Conservation (phyloP, 1,284 basidiomycete genomes). For the Ceratobasidium sp. region DNA sequence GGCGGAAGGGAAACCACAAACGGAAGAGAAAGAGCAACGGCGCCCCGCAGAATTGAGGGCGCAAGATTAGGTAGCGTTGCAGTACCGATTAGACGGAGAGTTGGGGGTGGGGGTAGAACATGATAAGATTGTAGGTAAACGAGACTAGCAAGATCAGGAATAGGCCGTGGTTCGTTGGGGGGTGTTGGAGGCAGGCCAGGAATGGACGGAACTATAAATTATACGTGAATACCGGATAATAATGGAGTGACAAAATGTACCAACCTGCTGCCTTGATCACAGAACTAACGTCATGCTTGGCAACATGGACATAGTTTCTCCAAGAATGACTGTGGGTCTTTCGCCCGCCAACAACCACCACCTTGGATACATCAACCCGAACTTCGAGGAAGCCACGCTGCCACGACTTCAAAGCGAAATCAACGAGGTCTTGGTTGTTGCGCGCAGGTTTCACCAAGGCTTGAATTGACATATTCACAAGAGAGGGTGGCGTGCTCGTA, state of each 20-base stretch:
- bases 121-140: slow-evolving; percentile 27
- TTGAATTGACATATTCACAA: not conserved
- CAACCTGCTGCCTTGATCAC: not conserved
- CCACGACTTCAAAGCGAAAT: slow-evolving; percentile 14
- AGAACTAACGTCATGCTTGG: slow-evolving; percentile 6
- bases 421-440: slow-evolving; percentile 13
- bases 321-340: not conserved
- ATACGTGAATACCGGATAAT: not conserved
- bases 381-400: not conserved
- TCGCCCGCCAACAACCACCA: not conserved
- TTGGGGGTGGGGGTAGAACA: slow-evolving; percentile 34
- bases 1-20: slow-evolving; percentile 36
- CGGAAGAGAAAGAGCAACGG: slow-evolving; percentile 13
- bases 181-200: slow-evolving; percentile 20
- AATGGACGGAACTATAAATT: slow-evolving; percentile 22
- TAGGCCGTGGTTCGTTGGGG: slow-evolving; percentile 27
- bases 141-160: slow-evolving; percentile 26
- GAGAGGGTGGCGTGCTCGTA: not conserved
- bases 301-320: slow-evolving; percentile 9
- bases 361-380: slow-evolving; percentile 1
- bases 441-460: not conserved
- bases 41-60: slow-evolving; percentile 8
- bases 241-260: not conserved
- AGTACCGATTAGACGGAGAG: slow-evolving; percentile 23
- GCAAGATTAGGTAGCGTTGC: slow-evolving; percentile 26